A percentile compares a stretch with the other conserved stretches of the same genome.
Evolutionary conservation across 805 yeast genomes (phyloP).

Genomic region (Jamesozyma rosinii): DNA sequence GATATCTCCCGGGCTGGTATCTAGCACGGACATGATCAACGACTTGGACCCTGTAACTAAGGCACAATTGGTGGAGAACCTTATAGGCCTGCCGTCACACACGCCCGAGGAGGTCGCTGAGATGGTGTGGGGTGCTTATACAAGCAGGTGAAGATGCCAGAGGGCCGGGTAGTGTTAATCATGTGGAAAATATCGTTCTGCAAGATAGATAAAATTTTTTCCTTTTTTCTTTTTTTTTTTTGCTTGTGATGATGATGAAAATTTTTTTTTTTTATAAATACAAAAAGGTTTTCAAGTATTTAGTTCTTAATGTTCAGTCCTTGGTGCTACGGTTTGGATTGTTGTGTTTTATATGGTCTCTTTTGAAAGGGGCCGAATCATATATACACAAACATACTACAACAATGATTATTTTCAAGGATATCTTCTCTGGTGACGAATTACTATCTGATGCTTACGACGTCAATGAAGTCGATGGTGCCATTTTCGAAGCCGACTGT

Average conservation of each 20-base stretch:
- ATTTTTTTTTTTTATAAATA: too few species aligned
- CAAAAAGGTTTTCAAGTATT: too few species aligned
- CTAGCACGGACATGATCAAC: slow-evolving; percentile 25
- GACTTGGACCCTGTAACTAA: slow-evolving; percentile 5
- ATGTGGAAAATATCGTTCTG: too few species aligned
- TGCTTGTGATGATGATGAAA: too few species aligned
- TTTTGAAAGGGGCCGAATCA: neutral
- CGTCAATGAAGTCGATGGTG: slow-evolving; percentile 75
- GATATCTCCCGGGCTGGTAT: slow-evolving; percentile 19
- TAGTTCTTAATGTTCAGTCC: too few species aligned
- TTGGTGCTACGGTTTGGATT: too few species aligned
- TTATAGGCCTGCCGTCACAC: slow-evolving; percentile 3
- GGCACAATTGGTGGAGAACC: slow-evolving; percentile 5
- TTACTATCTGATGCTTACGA: slow-evolving; percentile 95
- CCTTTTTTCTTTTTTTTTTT: too few species aligned
- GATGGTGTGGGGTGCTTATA: slow-evolving; percentile 8
- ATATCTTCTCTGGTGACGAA: slow-evolving; percentile 91
- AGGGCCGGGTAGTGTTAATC: too few species aligned
- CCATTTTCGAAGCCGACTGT: slow-evolving; percentile 95
- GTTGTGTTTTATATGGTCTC: too few species aligned
- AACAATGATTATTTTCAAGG: slow-evolving; percentile 42
- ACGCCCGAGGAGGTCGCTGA: slow-evolving; percentile 12
- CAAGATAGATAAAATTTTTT: too few species aligned
- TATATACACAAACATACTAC: neutral
- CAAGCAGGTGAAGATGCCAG: too few species aligned